A percentile compares a stretch with the other conserved stretches of the same genome.
Conservation (phyloP, 768 basidiomycete genomes). For the Hemileccinum rubropunctum region DNA sequence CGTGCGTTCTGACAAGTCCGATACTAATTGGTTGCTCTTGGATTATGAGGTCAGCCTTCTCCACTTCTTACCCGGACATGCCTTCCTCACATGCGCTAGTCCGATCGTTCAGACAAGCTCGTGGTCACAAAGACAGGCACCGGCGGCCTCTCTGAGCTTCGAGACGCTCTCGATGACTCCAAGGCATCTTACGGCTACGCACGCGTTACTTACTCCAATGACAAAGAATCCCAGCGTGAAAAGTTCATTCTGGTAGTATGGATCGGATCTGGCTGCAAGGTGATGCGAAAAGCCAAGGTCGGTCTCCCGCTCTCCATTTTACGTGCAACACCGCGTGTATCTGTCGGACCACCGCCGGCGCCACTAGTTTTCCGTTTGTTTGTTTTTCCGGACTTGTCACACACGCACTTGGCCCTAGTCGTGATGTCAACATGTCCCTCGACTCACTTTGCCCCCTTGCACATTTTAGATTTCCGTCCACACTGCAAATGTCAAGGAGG, state of each 20-base stretch:
- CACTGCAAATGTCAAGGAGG: slow-evolving; percentile 79
- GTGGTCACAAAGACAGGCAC: slow-evolving; percentile 73
- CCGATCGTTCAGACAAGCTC: slow-evolving; percentile 80
- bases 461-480: slow-evolving; percentile 83
- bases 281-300: slow-evolving; percentile 92
- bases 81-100: slow-evolving; percentile 34
- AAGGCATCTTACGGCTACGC: slow-evolving; percentile 85
- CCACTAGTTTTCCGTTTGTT: slow-evolving; percentile 7
- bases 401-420: slow-evolving; percentile 24
- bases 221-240: slow-evolving; percentile 83
- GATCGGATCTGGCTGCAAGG: slow-evolving; percentile 80
- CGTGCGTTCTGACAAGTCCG: slow-evolving; percentile 80
- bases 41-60: slow-evolving; percentile 70
- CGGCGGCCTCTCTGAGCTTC: slow-evolving; percentile 77
- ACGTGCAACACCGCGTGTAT: slow-evolving; percentile 17
- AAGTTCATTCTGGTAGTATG: slow-evolving; percentile 85
- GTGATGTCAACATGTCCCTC: slow-evolving; percentile 25
- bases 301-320: slow-evolving; percentile 23
- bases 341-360: slow-evolving; percentile 13
- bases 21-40: slow-evolving; percentile 86
- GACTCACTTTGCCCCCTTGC: slow-evolving; percentile 22
- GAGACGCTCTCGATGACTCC: slow-evolving; percentile 62
- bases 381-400: slow-evolving; percentile 19
- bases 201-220: slow-evolving; percentile 81
- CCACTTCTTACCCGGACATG: slow-evolving; percentile 17